Evolutionary conservation across 768 basidiomycete genomes (phyloP).

Genomic region (Trametes elegans): DNA sequence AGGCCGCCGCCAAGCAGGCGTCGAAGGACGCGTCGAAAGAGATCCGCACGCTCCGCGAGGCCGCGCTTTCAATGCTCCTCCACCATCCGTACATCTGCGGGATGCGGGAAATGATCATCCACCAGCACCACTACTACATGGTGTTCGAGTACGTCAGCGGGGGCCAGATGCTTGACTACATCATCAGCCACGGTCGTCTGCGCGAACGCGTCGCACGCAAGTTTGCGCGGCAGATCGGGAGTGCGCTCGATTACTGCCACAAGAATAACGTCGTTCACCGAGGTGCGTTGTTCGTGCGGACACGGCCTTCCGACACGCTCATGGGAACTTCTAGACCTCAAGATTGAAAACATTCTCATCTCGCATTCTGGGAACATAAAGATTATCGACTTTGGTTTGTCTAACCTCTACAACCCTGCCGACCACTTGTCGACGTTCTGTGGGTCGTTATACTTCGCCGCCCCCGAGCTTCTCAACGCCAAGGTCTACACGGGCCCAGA

Average conservation of each 20-base stretch:
- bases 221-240: constrained; percentile 96
- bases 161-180: constrained; percentile 99
- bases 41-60: constrained; percentile 93
- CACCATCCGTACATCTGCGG: constrained; percentile 99
- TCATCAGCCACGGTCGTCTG: constrained; percentile 95
- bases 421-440: constrained; percentile 91
- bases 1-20: constrained; percentile 74
- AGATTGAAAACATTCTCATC: constrained; percentile 99
- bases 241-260: constrained; percentile 95
- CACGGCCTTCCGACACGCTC: too few relatives aligned
- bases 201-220: constrained; percentile 95
- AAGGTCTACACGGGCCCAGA: constrained; percentile 97
- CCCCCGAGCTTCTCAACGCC: constrained; percentile 95
- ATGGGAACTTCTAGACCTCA: constrained; percentile 60
- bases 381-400: constrained; percentile 98
- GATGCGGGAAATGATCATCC: constrained; percentile 98
- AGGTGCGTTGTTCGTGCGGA: too few relatives aligned
- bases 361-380: constrained; percentile 99
- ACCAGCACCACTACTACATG: constrained; percentile 99
- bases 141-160: constrained; percentile 98
- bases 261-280: constrained; percentile 97
- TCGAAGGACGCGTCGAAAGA: constrained; percentile 93
- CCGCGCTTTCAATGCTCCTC: constrained; percentile 89
- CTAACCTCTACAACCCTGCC: constrained; percentile 87
- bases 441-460: constrained; percentile 97